These are phyloP conservation scores for Venturia aucupariae DNA, from an alignment of 2,329 filamentous ascomycete genomes.

Conservation along the genomic window DNA sequence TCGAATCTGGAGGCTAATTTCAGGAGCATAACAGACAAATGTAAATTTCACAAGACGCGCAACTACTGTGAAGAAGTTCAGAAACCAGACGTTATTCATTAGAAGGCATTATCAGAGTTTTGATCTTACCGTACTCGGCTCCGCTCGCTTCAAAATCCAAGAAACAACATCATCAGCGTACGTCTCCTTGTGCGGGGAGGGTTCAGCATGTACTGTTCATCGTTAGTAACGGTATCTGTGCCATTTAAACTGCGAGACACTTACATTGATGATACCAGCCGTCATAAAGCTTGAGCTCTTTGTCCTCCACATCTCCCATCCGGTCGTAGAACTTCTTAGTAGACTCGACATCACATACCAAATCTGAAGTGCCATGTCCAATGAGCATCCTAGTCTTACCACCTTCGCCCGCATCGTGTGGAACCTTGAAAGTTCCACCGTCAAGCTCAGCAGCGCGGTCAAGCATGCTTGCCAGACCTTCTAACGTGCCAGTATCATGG, in stretches of 20 bases:
- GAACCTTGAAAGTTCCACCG: slow-evolving; percentile 41
- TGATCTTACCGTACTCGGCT: slow-evolving; percentile 10
- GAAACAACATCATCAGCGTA: slow-evolving; percentile 25
- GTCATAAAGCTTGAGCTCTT: slow-evolving; percentile 62
- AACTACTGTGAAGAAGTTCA: background rate
- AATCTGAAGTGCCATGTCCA: slow-evolving; percentile 67
- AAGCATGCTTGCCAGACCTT: slow-evolving; percentile 67
- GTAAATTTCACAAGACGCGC: background rate
- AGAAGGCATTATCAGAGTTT: slow-evolving; percentile 9
- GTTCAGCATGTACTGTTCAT: slow-evolving; percentile 26
- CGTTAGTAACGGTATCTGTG: slow-evolving; percentile 5
- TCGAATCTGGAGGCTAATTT: too few relatives aligned
- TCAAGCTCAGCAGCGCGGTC: slow-evolving; percentile 59
- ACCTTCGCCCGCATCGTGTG: slow-evolving; percentile 35
- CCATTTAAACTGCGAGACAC: slow-evolving; percentile 15
- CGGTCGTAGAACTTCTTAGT: slow-evolving; percentile 39
- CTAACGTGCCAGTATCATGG: slow-evolving; percentile 79
- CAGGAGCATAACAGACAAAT: background rate
- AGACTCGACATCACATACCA: slow-evolving; percentile 58
- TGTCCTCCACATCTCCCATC: slow-evolving; percentile 48
- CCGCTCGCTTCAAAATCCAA: slow-evolving; percentile 25
- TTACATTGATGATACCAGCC: slow-evolving; percentile 66
- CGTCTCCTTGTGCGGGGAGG: slow-evolving; percentile 25
- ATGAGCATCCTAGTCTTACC: slow-evolving; percentile 60
- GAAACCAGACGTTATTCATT: background rate